Evolutionary conservation across 228 moss, liverwort and hornwort species (phyloP), one percentile per base, ranked within the genome.

Genomic region (Sphagnum magellanicum): DNA sequence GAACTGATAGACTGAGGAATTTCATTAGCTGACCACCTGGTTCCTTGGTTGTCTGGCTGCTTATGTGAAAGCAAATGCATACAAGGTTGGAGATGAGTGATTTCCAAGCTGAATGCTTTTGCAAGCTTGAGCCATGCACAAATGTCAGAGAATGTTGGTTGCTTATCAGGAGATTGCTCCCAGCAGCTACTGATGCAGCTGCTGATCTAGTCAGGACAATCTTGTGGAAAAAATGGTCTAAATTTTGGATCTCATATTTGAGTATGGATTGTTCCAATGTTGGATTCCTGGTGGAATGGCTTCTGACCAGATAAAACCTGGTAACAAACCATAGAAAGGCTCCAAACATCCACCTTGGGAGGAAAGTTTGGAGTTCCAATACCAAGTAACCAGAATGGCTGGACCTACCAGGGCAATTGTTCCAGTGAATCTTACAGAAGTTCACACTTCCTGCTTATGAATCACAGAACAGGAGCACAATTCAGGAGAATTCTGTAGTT

Each of bases 291-390:
- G 32, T 17, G 55, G 53, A 75, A 79, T 57, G 79, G 79, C 9
- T 11, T 8, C 50, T 60, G 55, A 46, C 74, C 79, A 50, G 59
- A 71, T 6, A 75, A 68, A 10, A 74, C 13, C 68, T 79, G 71
- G 5, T 51, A 71, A 8, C 67, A 75, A 70, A 66, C 74, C 67
- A 79, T 68, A 4, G 63, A 74, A 4, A 79, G 68, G 63, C 79
- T 79, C 79, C 79, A 79, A n/a, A 79, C 64, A 16, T 79, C 79
- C 4, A 68, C 74, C 72, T 71, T 79, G 13, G 59, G 67, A 7
- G 79, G 79, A 48, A 60, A 71, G 53, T 68, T 68, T 0, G 49
- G 13, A 5, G 5, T 49, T 13, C 64, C 17, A 8, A 59, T 8
- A 59, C 13, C 13, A 17, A 17, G 17, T 0, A 17, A 17, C 17